phyloP scores from a whole-genome alignment of 2,329 filamentous ascomycete species.

The Geosmithia morbida region DNA sequence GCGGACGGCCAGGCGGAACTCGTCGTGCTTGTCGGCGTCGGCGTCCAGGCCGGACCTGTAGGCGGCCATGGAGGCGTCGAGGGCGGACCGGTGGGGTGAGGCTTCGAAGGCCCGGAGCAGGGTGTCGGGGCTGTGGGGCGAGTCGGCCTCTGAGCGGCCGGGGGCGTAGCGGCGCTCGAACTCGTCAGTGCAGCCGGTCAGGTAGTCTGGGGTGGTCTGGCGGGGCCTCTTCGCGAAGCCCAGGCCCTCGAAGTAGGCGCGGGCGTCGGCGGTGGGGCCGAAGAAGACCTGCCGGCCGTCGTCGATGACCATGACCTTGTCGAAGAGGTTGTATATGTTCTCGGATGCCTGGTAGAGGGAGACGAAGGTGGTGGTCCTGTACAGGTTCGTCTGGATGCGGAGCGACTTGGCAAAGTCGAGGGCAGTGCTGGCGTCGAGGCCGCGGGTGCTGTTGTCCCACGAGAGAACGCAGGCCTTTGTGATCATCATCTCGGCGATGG shows the following conservation, averaged over 20 bases:
- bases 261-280: slow-evolving; percentile 51
- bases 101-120: slow-evolving; percentile 56
- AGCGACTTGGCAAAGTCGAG: slow-evolving; percentile 56
- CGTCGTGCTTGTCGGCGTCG: slow-evolving; percentile 54
- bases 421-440: slow-evolving; percentile 53
- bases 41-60: slow-evolving; percentile 52
- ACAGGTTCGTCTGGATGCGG: slow-evolving; percentile 69
- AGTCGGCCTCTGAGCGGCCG: slow-evolving; percentile 49
- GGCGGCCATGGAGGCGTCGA: slow-evolving; percentile 50
- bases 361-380: slow-evolving; percentile 72
- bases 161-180: slow-evolving; percentile 65
- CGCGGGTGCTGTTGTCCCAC: slow-evolving; percentile 64
- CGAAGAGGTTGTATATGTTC: slow-evolving; percentile 65
- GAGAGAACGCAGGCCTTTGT: slow-evolving; percentile 57
- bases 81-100: slow-evolving; percentile 40
- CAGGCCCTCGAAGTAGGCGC: slow-evolving; percentile 61
- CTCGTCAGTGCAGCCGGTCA: slow-evolving; percentile 72
- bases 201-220: slow-evolving; percentile 69
- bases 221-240: slow-evolving; percentile 62
- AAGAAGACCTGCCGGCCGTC: slow-evolving; percentile 64
- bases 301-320: slow-evolving; percentile 75
- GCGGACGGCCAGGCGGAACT: slow-evolving; percentile 61
- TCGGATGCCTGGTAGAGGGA: slow-evolving; percentile 78
- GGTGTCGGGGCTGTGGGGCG: slow-evolving; percentile 52
- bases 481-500: slow-evolving; percentile 72